Conservation (phyloP, 2,329 filamentous ascomycete species). For the Botrytis hyacinthi region DNA sequence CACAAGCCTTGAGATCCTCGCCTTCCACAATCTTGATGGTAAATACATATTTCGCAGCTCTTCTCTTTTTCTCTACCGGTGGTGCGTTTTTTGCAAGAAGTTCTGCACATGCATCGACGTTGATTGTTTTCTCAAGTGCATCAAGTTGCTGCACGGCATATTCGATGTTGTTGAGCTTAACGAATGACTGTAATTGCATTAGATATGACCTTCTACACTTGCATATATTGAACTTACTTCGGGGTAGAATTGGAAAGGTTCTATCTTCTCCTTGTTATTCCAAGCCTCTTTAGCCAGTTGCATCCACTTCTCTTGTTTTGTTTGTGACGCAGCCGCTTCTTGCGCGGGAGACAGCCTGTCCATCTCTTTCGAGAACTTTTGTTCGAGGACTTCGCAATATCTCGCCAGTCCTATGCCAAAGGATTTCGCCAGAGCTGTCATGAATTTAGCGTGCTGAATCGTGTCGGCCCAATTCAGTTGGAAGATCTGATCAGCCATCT, state of each 20-base stretch:
- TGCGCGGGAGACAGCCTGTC: conserved; percentile 87
- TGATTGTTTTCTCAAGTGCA: conserved; percentile 82
- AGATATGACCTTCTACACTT: conserved; percentile 29
- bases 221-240: conserved; percentile 58
- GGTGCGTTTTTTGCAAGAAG: conserved; percentile 75
- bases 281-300: conserved; percentile 92
- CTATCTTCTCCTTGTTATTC: conserved; percentile 86
- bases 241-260: conserved; percentile 94
- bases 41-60: conserved; percentile 88
- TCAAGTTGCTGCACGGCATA: conserved; percentile 92
- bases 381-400: conserved; percentile 90
- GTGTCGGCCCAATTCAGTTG: conserved; percentile 91
- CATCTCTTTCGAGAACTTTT: conserved; percentile 87
- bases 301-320: conserved; percentile 88
- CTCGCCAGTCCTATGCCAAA: conserved; percentile 78
- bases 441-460: conserved; percentile 91
- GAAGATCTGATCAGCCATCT: conserved; percentile 83
- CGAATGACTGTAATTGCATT: conserved; percentile 67
- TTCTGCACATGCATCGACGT: conserved; percentile 85
- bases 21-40: conserved; percentile 98
- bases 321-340: conserved; percentile 71
- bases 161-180: conserved; percentile 97
- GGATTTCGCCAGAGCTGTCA: conserved; percentile 86
- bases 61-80: conserved; percentile 60
- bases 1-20: conserved; percentile 96